Conservation (phyloP, 257 asterid species). For the Paraleonurus japonicus region DNA sequence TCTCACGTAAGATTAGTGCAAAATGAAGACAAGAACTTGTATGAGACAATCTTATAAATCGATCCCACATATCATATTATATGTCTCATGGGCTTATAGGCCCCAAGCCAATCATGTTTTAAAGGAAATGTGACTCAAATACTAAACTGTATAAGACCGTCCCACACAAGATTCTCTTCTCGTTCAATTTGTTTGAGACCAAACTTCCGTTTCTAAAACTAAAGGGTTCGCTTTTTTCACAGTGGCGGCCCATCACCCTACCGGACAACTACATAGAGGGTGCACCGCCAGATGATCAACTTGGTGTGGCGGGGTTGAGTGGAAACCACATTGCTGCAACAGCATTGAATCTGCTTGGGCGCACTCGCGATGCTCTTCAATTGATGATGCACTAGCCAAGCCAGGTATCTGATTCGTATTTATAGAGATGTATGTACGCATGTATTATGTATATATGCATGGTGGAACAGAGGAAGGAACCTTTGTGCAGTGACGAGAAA, state of each 20-base stretch:
- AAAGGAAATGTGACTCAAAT: too few species aligned
- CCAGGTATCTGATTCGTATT: too few species aligned
- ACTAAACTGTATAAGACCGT: too few species aligned
- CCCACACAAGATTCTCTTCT: too few species aligned
- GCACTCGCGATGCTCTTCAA: slow-evolving; percentile 78
- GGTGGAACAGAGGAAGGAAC: not conserved
- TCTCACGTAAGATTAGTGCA: not conserved
- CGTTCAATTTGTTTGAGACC: not conserved
- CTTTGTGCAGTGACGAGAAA: not conserved
- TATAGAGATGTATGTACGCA: not conserved
- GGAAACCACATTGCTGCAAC: slow-evolving; percentile 95
- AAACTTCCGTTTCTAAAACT: not conserved
- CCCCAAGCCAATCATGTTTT: too few species aligned
- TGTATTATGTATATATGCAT: not conserved
- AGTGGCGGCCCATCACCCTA: slow-evolving; percentile 91
- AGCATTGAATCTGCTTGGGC: slow-evolving; percentile 79
- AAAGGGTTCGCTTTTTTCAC: not conserved
- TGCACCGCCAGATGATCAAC: slow-evolving; percentile 63
- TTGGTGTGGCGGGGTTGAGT: slow-evolving; percentile 60
- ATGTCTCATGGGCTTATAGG: too few species aligned
- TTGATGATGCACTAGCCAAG: slow-evolving; percentile 58
- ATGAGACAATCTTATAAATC: too few species aligned
- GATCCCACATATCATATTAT: too few species aligned
- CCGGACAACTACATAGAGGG: slow-evolving; percentile 82
- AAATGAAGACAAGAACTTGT: too few species aligned